phyloP scores from a whole-genome alignment of 306 rosid genomes.

The Potentilla sterilis region DNA sequence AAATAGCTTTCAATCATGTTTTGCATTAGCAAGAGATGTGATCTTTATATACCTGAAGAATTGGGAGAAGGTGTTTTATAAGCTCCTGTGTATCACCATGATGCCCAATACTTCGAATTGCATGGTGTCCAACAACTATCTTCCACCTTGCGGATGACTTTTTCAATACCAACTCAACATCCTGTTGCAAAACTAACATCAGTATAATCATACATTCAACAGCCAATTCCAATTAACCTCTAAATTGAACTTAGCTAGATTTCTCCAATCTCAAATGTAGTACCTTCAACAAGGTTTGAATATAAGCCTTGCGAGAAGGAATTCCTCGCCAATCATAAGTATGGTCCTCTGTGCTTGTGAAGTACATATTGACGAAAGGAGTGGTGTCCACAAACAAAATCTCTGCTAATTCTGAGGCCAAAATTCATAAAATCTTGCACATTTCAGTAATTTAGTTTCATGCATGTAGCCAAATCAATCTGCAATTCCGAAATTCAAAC shows the following conservation, averaged over 20 bases:
- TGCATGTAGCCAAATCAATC: neutral
- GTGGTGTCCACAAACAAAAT: slow-evolving; percentile 80
- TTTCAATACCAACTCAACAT: slow-evolving; percentile 33
- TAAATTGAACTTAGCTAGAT: neutral
- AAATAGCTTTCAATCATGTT: neutral
- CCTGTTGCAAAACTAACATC: slow-evolving; percentile 23
- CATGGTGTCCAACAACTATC: slow-evolving; percentile 84
- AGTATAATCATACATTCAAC: neutral
- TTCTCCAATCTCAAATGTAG: neutral
- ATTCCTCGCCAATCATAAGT: slow-evolving; percentile 69
- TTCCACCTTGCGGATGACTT: slow-evolving; percentile 76
- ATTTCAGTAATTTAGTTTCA: neutral
- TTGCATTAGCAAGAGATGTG: neutral
- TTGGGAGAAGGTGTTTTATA: slow-evolving; percentile 60
- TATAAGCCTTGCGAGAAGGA: slow-evolving; percentile 44
- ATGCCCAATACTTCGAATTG: slow-evolving; percentile 61
- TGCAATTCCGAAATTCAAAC: neutral
- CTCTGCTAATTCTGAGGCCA: slow-evolving; percentile 47
- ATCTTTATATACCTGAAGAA: slow-evolving; percentile 51
- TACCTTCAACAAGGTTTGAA: slow-evolving; percentile 61
- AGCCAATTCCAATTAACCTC: neutral
- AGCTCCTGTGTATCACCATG: slow-evolving; percentile 78
- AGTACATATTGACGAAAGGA: slow-evolving; percentile 58
- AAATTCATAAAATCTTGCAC: neutral
- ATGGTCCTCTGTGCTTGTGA: slow-evolving; percentile 33